Percentiles rank a stretch among this genome's conserved stretches.
Conservation (phyloP, 2,329 filamentous ascomycete genomes). For the Diaporthe humulicola region DNA sequence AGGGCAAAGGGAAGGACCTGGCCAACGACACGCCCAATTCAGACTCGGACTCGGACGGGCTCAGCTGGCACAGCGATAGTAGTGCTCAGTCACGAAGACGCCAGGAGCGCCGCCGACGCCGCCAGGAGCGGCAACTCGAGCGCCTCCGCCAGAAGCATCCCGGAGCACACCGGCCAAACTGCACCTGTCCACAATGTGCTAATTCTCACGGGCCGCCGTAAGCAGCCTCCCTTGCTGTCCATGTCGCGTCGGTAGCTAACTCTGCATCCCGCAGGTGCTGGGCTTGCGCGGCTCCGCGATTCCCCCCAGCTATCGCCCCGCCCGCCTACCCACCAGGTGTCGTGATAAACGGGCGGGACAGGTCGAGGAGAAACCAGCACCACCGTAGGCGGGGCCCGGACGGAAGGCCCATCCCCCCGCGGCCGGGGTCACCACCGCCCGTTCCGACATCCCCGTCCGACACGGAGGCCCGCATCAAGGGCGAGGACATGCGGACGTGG, state of each 20-base stretch:
- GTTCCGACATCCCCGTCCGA: conserved; percentile 41
- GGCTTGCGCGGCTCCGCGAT: conserved; percentile 54
- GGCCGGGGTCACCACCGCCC: conserved; percentile 37
- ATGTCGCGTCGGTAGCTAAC: neutral
- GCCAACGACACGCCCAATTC: conserved; percentile 49
- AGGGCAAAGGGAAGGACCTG: conserved; percentile 56
- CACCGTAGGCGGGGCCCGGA: conserved; percentile 36
- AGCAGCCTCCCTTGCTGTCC: conserved; percentile 33
- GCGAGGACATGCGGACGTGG: conserved; percentile 62
- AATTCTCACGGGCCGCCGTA: conserved; percentile 47
- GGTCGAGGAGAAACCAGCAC: conserved; percentile 23
- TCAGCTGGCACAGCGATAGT: conserved; percentile 51
- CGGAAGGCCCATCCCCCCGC: conserved; percentile 33
- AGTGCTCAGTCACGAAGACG: conserved; percentile 52
- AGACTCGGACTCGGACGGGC: conserved; percentile 50
- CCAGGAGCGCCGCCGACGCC: conserved; percentile 50
- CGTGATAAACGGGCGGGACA: conserved; percentile 5
- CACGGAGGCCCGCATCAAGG: conserved; percentile 52
- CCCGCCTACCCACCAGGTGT: conserved; percentile 38
- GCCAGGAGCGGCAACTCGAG: conserved; percentile 53
- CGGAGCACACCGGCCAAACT: conserved; percentile 59
- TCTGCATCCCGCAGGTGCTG: conserved; percentile 49
- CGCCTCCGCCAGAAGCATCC: conserved; percentile 57
- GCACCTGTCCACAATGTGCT: conserved; percentile 57
- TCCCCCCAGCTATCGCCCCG: conserved; percentile 47